Evolutionary conservation across 2,329 filamentous ascomycete genomes (phyloP), one percentile per base, ranked within the genome.

Genomic region (Fusarium albidum): DNA sequence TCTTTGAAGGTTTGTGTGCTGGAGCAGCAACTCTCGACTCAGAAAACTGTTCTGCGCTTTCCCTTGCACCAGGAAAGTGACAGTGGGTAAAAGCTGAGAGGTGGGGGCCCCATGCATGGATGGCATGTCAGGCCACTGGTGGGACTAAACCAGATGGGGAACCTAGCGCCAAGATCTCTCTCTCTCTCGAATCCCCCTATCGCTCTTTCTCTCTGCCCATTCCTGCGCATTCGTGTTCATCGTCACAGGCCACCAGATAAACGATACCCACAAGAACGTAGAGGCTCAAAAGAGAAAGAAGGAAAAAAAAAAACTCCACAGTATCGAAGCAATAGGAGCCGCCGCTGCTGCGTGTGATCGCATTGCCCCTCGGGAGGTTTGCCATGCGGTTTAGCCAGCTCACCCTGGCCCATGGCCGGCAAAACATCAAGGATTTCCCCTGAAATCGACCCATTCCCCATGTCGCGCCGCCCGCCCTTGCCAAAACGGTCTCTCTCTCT

Each of bases 71-170:
- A 40, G 32, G n/a, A 6, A 54, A 50, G 45, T 57, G 38, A 43
- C 52, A 52, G 51, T 59, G 63, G 57, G 60, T 56, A 27, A 44
- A 37, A 47, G 33, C 45, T 45, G 48, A 25, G 34, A 25, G 10
- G 39, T 12, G 26, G 39, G 21, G 7, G 21, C 21, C 21, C 21
- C 37, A 47, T 55, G 56, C 59, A 61, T 45, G 53, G 56, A 40
- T 44, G 34, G 45, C 55, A 53, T 50, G 56, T 49, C 52, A 43
- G 45, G 61, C 64, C 64, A 67, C 63, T 55, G 58, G 58, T 45
- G 33, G 31, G 14, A 33, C 42, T 52, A 63, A 39, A 11, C 62
- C 55, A 2, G 17, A 44, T 46, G 12, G 1, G 53, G 60, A 9
- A n/a, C n/a, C 17, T 57, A 59, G 53, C 28, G 53, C 27, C 42